Evolutionary conservation across 2,329 filamentous ascomycete genomes (phyloP).

Genomic region (Chaetothyriales sp.): DNA sequence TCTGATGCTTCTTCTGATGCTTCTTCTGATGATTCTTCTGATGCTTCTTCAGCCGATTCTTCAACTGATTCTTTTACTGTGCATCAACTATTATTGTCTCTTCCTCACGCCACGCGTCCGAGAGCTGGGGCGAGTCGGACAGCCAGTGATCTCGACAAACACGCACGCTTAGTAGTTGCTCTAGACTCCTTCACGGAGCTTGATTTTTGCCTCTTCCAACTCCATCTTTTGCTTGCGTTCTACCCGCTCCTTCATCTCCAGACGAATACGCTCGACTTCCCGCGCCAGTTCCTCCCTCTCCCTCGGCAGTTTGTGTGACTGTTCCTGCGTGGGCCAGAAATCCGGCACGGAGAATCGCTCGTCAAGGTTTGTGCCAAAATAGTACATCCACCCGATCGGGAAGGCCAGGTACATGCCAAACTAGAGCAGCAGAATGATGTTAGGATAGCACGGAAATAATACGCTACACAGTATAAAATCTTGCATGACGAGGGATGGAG

Average conservation of each 20-base stretch:
- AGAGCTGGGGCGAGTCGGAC: neutral
- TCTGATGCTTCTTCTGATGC: too few species aligned
- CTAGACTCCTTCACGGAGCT: neutral
- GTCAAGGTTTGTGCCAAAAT: conserved; percentile 97
- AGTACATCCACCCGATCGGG: conserved; percentile 98
- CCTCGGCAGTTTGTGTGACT: conserved; percentile 40
- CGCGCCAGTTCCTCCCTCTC: conserved; percentile 51
- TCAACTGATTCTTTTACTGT: neutral
- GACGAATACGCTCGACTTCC: conserved; percentile 47
- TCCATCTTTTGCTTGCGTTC: conserved; percentile 19
- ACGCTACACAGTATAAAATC: neutral
- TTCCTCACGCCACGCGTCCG: neutral
- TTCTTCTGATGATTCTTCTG: neutral
- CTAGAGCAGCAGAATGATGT: conserved; percentile 33
- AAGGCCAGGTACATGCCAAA: conserved; percentile 99
- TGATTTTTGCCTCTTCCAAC: conserved; percentile 5
- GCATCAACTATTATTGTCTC: neutral
- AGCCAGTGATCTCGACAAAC: neutral
- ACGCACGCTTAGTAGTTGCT: neutral
- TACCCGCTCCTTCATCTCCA: conserved; percentile 32
- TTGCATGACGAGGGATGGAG: neutral
- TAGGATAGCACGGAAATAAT: neutral
- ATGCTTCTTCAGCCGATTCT: neutral
- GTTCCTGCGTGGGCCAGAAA: conserved; percentile 72
- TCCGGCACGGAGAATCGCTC: conserved; percentile 73